These are phyloP conservation scores for Beauveria sp. DNA, from an alignment of 2,329 filamentous ascomycete species.

Conservation along the genomic window DNA sequence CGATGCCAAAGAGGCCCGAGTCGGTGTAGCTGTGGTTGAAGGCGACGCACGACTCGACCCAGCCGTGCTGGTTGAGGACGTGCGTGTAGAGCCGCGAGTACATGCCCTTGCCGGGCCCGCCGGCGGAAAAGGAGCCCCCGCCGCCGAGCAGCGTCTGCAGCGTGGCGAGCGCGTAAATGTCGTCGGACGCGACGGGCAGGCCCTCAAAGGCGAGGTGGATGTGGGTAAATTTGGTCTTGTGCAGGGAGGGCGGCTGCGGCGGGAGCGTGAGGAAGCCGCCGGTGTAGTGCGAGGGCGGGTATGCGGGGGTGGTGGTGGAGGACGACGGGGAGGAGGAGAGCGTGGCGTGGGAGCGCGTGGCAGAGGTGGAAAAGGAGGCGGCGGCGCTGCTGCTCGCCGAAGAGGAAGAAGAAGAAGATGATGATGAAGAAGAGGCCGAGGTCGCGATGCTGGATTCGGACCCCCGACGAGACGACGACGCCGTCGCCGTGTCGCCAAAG, in stretches of 20 bases:
- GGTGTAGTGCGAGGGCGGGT: slow-evolving; percentile 71
- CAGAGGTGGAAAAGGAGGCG: slow-evolving; percentile 77
- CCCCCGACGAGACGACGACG: slow-evolving; percentile 42
- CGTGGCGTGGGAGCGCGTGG: slow-evolving; percentile 52
- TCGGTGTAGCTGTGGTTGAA: slow-evolving; percentile 99
- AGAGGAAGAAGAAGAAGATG: slow-evolving; percentile 29
- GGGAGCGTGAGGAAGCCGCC: slow-evolving; percentile 88
- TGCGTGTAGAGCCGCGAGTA: slow-evolving; percentile 97
- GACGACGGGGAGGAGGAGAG: slow-evolving; percentile 38
- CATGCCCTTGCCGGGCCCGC: slow-evolving; percentile 97
- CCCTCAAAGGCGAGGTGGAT: slow-evolving; percentile 96
- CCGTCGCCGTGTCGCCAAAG: slow-evolving; percentile 77
- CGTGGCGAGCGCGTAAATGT: slow-evolving; percentile 94
- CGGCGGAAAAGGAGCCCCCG: slow-evolving; percentile 92
- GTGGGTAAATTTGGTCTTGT: slow-evolving; percentile 75
- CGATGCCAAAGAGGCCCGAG: slow-evolving; percentile 90
- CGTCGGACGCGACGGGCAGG: slow-evolving; percentile 78
- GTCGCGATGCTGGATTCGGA: slow-evolving; percentile 46
- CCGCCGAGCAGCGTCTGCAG: slow-evolving; percentile 93
- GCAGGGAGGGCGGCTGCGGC: slow-evolving; percentile 69
- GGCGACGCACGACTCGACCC: slow-evolving; percentile 91
- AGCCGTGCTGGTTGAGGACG: slow-evolving; percentile 93
- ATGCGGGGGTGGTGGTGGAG: slow-evolving; percentile 35
- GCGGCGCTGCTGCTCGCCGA: slow-evolving; percentile 62
- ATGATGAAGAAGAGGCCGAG: slow-evolving; percentile 23